phyloP scores from a whole-genome alignment of 1,284 basidiomycete species.

The Tilletia indica region DNA sequence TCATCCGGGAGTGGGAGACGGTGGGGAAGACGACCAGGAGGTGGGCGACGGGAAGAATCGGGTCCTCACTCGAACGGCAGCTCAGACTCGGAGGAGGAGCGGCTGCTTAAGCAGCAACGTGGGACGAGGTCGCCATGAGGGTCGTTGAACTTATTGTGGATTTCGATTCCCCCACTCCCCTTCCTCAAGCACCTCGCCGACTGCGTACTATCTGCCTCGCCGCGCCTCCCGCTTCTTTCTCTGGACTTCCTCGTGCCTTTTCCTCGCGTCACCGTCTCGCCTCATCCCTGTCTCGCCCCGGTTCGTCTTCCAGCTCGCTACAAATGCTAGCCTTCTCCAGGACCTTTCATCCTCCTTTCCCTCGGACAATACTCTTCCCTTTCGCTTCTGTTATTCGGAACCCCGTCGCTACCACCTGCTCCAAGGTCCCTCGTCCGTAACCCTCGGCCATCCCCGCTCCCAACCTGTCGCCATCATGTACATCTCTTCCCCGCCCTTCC shows the following conservation, averaged over 20 bases:
- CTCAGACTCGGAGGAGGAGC: slow-evolving; percentile 8
- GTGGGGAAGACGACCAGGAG: not conserved
- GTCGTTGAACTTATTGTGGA: too few species aligned
- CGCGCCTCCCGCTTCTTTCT: not conserved
- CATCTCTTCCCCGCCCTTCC: too few species aligned
- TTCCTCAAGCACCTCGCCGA: not conserved
- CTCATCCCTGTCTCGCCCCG: not conserved
- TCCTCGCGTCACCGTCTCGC: not conserved
- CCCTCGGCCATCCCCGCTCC: too few species aligned
- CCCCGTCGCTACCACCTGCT: too few species aligned
- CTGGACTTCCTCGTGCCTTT: not conserved
- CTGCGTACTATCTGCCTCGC: not conserved
- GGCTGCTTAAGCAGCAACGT: slow-evolving; percentile 3
- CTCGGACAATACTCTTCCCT: too few species aligned
- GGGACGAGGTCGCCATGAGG: slow-evolving; percentile 1
- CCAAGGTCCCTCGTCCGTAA: too few species aligned
- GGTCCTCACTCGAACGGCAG: not conserved
- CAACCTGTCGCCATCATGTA: too few species aligned
- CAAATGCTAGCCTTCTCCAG: too few species aligned
- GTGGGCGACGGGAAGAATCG: not conserved
- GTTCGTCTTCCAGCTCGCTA: not conserved
- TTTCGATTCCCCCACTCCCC: too few species aligned
- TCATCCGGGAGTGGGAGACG: not conserved
- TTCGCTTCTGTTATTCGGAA: too few species aligned
- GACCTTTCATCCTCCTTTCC: too few species aligned